These are phyloP conservation scores for Epichloe amarillans DNA, from an alignment of 2,329 filamentous ascomycete species.

Conservation along the genomic window DNA sequence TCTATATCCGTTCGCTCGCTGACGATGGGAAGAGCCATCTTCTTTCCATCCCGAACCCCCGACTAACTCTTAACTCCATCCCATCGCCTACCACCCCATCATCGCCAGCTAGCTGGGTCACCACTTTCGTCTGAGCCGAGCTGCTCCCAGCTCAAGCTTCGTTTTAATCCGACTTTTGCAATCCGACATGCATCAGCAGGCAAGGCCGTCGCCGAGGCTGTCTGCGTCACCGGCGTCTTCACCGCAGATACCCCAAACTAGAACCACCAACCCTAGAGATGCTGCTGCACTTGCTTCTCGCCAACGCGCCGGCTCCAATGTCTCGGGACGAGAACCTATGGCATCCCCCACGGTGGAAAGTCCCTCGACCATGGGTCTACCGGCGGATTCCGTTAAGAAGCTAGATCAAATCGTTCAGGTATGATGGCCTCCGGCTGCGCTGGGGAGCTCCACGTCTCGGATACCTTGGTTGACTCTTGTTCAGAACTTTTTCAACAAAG, in stretches of 20 bases:
- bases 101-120: background rate
- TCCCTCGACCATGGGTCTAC: conserved; percentile 32
- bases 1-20: background rate
- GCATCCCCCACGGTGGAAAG: conserved; percentile 35
- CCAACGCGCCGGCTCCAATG: conserved; percentile 30
- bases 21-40: conserved; percentile 7
- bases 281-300: conserved; percentile 27
- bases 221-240: conserved; percentile 56
- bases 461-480: background rate
- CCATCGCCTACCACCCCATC: background rate
- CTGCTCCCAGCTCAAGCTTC: conserved; percentile 4
- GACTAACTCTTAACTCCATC: background rate
- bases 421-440: conserved; percentile 5
- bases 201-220: conserved; percentile 58
- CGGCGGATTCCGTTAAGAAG: conserved; percentile 59
- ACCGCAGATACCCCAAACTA: conserved; percentile 49
- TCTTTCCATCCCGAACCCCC: background rate
- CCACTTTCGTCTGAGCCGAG: background rate
- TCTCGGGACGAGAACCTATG: conserved; percentile 24
- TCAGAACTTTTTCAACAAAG: conserved; percentile 86
- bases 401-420: conserved; percentile 92
- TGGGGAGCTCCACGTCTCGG: background rate
- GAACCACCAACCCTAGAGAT: conserved; percentile 66
- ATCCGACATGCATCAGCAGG: conserved; percentile 72
- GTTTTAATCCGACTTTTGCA: conserved; percentile 35